Base-by-base conservation (phyloP, 129 eudicot genomes). In the Chrysanthemum seticuspe region DNA sequence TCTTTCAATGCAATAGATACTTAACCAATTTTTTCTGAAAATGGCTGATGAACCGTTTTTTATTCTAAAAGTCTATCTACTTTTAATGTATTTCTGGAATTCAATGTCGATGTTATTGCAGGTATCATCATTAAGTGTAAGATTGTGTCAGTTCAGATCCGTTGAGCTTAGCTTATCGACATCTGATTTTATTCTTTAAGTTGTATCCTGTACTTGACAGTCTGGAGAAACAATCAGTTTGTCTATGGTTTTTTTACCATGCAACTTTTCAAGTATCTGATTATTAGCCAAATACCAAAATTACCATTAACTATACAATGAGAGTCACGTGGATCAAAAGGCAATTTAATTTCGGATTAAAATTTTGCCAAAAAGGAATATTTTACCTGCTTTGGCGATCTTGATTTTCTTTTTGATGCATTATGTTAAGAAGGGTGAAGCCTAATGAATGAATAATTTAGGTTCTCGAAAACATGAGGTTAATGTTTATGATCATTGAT, bases 11-110 rank as follows among this genome's bases (percentile, higher is more conserved):
- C 14, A 15, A 48, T 60, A 4, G 47, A 68, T 36, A 25, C 40
- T 68, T 29, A 60, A 51, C 70, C 49, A n/a, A 58, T 68, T 52
- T 44, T 44, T 16, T 8, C 11, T 59, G 63, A 64, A 60, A 49
- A 59, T 31, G 12, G 62, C n/a, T n/a, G n/a, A n/a, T n/a, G n/a
- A n/a, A n/a, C n/a, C n/a, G n/a, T n/a, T n/a, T n/a, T n/a, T n/a
- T n/a, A n/a, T n/a, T n/a, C n/a, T n/a, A n/a, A n/a, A n/a, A n/a
- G n/a, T n/a, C n/a, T n/a, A n/a, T n/a, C n/a, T n/a, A n/a, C n/a
- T n/a, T n/a, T n/a, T n/a, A n/a, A n/a, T n/a, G n/a, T n/a, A n/a
- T n/a, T n/a, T n/a, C n/a, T n/a, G n/a, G n/a, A n/a, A n/a, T n/a
- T n/a, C n/a, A n/a, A n/a, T n/a, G n/a, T n/a, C n/a, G n/a, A n/a